phyloP scores from a whole-genome alignment of 2,329 filamentous ascomycete species.

The Apiospora marii region DNA sequence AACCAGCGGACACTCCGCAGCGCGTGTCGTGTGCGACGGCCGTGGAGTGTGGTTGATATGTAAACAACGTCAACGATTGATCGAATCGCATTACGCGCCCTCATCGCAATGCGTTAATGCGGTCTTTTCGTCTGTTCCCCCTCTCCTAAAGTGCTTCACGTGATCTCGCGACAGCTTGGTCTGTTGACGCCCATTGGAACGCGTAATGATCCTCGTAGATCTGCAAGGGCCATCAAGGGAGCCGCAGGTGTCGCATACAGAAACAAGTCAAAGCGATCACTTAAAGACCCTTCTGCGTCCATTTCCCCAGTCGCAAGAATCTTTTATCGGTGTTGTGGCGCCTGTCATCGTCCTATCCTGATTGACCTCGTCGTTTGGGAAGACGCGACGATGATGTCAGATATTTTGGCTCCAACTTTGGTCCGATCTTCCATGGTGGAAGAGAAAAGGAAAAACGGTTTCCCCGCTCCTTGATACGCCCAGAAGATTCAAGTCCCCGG shows the following conservation, averaged over 20 bases:
- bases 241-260: not conserved
- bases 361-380: not conserved
- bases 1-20: not conserved
- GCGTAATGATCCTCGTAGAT: not conserved
- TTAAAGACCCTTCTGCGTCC: not conserved
- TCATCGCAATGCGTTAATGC: conserved; percentile 17
- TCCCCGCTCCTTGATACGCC: not conserved
- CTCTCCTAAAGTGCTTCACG: conserved; percentile 10
- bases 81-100: not conserved
- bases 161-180: not conserved
- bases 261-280: too few species aligned
- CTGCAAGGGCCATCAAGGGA: not conserved
- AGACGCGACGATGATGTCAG: conserved; percentile 22
- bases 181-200: not conserved
- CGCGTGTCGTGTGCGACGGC: not conserved
- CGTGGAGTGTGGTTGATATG: not conserved
- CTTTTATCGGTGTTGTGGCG: not conserved
- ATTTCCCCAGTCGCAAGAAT: not conserved
- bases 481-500: not conserved
- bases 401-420: not conserved
- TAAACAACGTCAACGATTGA: conserved; percentile 3
- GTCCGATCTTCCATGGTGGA: not conserved
- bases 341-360: not conserved
- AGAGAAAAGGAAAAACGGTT: conserved; percentile 13
- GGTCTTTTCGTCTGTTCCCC: not conserved